Percentiles rank a stretch among this genome's conserved stretches.
These are phyloP conservation scores for Emiliania huxleyi DNA, from an alignment of 78 protist genomes.

Conservation along the genomic window DNA sequence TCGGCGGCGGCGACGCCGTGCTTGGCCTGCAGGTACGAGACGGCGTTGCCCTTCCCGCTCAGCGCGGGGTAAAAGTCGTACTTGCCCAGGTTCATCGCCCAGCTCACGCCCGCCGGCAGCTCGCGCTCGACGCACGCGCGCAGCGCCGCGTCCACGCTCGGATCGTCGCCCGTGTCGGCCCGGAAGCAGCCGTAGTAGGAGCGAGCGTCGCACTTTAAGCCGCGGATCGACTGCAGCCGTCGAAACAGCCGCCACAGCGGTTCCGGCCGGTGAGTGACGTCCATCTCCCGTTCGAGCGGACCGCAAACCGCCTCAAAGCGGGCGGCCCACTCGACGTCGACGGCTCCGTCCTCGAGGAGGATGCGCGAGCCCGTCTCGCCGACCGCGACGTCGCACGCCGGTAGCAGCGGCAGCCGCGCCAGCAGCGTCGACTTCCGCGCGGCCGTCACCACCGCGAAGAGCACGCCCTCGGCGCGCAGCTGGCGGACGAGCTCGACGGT, in stretches of 20 bases:
- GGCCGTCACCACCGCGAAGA: not conserved
- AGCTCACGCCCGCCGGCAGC: not conserved
- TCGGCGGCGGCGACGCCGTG: not conserved
- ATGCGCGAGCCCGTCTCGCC: not conserved
- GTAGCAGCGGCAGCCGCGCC: constrained; percentile 5
- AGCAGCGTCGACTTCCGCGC: constrained; percentile 11
- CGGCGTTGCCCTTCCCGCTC: not conserved
- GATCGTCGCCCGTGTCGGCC: not conserved
- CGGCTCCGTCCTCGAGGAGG: not conserved
- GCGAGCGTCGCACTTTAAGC: not conserved
- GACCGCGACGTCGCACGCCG: not conserved
- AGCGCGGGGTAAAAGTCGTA: not conserved
- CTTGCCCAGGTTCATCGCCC: constrained; percentile 20
- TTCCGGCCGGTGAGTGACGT: not conserved
- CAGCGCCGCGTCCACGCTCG: not conserved
- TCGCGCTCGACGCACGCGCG: not conserved
- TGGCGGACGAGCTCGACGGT: not conserved
- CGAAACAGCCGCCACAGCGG: constrained; percentile 12
- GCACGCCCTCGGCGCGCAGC: not conserved
- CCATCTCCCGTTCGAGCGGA: not conserved
- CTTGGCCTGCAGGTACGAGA: not conserved
- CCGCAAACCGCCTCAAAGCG: not conserved
- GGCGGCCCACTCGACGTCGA: not conserved
- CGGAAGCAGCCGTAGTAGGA: constrained; percentile 23
- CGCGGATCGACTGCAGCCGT: not conserved